Conservation (phyloP, 805 yeast species). For the Diddensiella transvaalensis region DNA sequence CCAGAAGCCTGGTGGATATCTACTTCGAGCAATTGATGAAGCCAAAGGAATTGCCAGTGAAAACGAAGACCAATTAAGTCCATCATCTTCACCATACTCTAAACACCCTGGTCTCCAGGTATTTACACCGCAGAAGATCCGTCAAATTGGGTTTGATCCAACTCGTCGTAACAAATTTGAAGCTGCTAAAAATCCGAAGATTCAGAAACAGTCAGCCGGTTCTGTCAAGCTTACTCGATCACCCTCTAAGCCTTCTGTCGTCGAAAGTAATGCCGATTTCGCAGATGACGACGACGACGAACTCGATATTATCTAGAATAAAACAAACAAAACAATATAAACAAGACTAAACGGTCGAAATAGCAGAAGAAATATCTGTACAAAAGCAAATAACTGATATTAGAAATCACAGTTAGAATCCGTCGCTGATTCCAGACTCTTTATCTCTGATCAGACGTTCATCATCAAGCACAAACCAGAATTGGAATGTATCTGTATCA, state of each 20-base stretch:
- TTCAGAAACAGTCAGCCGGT: conserved; percentile 7
- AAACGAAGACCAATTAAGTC: background rate
- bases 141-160: conserved; percentile 31
- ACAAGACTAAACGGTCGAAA: background rate
- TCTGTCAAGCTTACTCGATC: conserved; percentile 9
- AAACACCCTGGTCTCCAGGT: background rate
- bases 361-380: background rate
- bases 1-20: conserved; percentile 23
- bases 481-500: conserved; percentile 45
- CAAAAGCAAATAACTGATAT: background rate
- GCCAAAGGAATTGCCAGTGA: conserved; percentile 17
- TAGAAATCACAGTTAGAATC: conserved; percentile 5
- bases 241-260: conserved; percentile 14
- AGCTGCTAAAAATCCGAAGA: conserved; percentile 34
- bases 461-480: conserved; percentile 45
- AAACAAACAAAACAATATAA: background rate
- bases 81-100: conserved; percentile 1
- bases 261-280: too few relatives aligned
- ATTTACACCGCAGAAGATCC: conserved; percentile 25
- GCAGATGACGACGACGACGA: conserved; percentile 42
- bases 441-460: conserved; percentile 17
- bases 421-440: conserved; percentile 13
- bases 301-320: conserved; percentile 20
- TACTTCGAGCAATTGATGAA: conserved; percentile 26
- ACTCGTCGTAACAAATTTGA: conserved; percentile 31